phyloP scores from a whole-genome alignment of 2,329 filamentous ascomycete genomes.

The Cytospora piceicola region DNA sequence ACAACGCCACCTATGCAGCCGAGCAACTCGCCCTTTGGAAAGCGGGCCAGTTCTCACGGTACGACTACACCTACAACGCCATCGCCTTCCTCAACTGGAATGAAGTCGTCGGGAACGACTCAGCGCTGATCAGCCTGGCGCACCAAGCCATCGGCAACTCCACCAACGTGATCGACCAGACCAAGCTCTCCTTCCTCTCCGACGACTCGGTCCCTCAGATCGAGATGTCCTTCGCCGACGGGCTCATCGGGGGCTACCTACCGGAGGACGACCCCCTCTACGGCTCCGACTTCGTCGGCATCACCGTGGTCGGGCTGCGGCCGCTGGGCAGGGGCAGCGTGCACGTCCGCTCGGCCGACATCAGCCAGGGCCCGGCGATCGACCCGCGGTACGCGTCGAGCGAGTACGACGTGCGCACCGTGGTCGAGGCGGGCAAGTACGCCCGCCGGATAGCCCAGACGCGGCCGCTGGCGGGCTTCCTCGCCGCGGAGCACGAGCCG shows the following conservation, averaged over 20 bases:
- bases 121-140: constrained; percentile 40
- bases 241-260: constrained; percentile 47
- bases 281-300: constrained; percentile 38
- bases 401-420: constrained; percentile 38
- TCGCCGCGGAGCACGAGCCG: constrained; percentile 42
- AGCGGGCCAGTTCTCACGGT: constrained; percentile 40
- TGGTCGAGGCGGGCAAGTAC: constrained; percentile 37
- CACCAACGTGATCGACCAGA: constrained; percentile 40
- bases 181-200: constrained; percentile 46
- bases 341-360: constrained; percentile 42
- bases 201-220: constrained; percentile 45
- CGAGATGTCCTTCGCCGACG: constrained; percentile 50
- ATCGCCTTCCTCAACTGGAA: constrained; percentile 49
- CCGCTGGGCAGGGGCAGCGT: constrained; percentile 44
- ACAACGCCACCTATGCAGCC: constrained; percentile 41
- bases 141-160: constrained; percentile 38
- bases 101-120: constrained; percentile 40
- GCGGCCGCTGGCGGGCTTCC: constrained; percentile 39
- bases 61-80: constrained; percentile 45
- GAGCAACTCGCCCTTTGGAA: constrained; percentile 45
- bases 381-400: constrained; percentile 40
- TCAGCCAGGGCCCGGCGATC: constrained; percentile 40
- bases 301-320: constrained; percentile 39
- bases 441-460: constrained; percentile 39
- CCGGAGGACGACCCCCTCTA: constrained; percentile 38